A percentile compares a stretch with the other conserved stretches of the same genome.
phyloP scores from a whole-genome alignment of 148 eudicot genomes.

The Chenopodium album region DNA sequence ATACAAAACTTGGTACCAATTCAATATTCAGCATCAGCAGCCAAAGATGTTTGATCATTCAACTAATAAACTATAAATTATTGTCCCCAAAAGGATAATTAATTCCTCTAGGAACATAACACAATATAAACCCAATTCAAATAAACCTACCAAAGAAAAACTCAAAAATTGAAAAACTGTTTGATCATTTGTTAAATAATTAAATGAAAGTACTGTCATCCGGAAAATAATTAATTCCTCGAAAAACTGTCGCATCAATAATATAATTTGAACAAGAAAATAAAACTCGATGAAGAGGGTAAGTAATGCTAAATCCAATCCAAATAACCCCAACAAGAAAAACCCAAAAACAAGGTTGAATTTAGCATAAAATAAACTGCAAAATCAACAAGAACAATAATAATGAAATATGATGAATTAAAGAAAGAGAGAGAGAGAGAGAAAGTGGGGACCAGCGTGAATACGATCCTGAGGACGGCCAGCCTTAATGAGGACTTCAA shows the following conservation, averaged over 20 bases:
- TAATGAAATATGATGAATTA: neutral
- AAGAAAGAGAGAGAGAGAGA: neutral
- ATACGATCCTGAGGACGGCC: slow-evolving; percentile 82
- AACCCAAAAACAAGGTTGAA: neutral
- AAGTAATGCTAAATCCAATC: no score
- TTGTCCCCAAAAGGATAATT: neutral
- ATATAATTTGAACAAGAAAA: no score
- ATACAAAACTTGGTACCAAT: no score
- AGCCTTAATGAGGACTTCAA: slow-evolving; percentile 86
- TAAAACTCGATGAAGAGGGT: no score
- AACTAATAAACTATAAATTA: no score
- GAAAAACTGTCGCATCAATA: no score
- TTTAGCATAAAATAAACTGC: neutral
- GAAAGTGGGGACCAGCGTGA: slow-evolving; percentile 50
- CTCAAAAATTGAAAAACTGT: no score
- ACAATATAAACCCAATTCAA: neutral
- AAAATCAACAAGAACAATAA: neutral
- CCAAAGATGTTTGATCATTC: neutral
- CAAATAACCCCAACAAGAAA: neutral
- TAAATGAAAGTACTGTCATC: no score
- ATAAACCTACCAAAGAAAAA: no score
- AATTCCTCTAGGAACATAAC: neutral
- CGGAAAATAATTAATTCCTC: neutral
- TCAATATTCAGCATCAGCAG: slow-evolving; percentile 5
- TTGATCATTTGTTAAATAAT: neutral